Conservation (phyloP, 2,329 filamentous ascomycete species). For the Aureobasidium sp. region DNA sequence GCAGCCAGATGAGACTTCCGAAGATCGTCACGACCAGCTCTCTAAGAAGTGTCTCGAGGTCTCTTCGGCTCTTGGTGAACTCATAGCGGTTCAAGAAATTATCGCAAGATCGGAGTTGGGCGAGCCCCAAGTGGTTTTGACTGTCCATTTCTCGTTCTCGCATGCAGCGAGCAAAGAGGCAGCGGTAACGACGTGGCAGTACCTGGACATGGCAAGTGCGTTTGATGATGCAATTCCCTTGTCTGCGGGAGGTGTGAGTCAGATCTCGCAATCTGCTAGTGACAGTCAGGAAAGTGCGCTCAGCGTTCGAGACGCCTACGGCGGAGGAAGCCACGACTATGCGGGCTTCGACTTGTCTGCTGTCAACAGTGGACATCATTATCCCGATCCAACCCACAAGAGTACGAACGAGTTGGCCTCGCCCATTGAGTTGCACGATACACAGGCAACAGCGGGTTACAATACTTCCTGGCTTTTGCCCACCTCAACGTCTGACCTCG, state of each 20-base stretch:
- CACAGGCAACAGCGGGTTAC: not conserved
- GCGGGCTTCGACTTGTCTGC: constrained; percentile 14
- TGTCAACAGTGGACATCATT: not conserved
- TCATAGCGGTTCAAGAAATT: constrained; percentile 36
- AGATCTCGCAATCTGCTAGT: constrained; percentile 4
- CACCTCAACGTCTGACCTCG: constrained; percentile 10
- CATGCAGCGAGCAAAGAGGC: constrained; percentile 22
- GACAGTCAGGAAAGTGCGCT: constrained; percentile 14
- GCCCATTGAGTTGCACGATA: constrained; percentile 5
- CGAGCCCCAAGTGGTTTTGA: constrained; percentile 23
- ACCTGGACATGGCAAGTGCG: constrained; percentile 10
- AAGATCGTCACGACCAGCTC: constrained; percentile 12
- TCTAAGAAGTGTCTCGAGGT: constrained; percentile 20
- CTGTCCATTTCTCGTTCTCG: constrained; percentile 31
- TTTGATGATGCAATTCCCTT: not conserved
- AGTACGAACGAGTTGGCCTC: not conserved
- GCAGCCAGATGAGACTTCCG: constrained; percentile 11
- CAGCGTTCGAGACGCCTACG: constrained; percentile 23
- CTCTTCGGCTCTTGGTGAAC: constrained; percentile 23
- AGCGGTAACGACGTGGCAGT: constrained; percentile 28
- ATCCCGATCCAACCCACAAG: not conserved
- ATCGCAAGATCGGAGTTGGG: constrained; percentile 25
- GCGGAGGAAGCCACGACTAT: constrained; percentile 14
- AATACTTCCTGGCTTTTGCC: not conserved
- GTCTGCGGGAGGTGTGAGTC: not conserved